Evolutionary conservation across 345 rosid species (phyloP), one percentile per base, ranked within the genome.

Genomic region (Murraya koenigii): DNA sequence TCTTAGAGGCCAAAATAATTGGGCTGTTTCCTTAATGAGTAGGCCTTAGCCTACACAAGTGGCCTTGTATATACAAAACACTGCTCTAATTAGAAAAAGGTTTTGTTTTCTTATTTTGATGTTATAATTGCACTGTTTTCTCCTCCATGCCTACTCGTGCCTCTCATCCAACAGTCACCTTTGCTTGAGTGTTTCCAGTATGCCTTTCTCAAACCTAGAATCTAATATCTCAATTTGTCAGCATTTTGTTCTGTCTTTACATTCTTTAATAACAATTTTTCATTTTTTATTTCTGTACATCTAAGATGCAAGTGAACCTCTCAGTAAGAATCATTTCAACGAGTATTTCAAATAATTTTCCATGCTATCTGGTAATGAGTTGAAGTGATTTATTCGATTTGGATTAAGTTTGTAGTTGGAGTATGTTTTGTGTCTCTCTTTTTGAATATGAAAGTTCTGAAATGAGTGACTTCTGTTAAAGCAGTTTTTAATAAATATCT

Each of bases 181-280:
- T 74, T 41, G 14, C 59, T 19, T 74, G 59, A 74, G 4, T 20
- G 14, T 19, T 41, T 28, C 58, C n/a, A 41, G 36, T 44, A 19
- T 3, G 33, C 20, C 39, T 49, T 74, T 74, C 47, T 20, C 22
- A 62, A 74, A 41, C 58, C 59, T 49, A 23, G 52, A 49, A 49
- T 38, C 14, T 33, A 44, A 23, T 74, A 47, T 75, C 61, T 63
- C 69, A 63, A 74, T 47, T 63, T 61, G 1, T 74, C 59, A 28
- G 38, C 60, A 38, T 28, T 36, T 41, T 8, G 1, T 60, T 62
- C 7, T 17, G 28, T 62, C 59, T 17, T 41, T 36, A 30, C 8
- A 59, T 23, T 36, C 7, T 25, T 41, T 73, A 59, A 25, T 10
- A 39, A 41, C 77, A 36, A 60, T 19, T 38, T 10, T 23, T 41